Percentiles rank a stretch among this genome's conserved stretches.
These are phyloP conservation scores for Trichoderma arundinaceum DNA, from an alignment of 2,329 filamentous ascomycete species.

Conservation along the genomic window DNA sequence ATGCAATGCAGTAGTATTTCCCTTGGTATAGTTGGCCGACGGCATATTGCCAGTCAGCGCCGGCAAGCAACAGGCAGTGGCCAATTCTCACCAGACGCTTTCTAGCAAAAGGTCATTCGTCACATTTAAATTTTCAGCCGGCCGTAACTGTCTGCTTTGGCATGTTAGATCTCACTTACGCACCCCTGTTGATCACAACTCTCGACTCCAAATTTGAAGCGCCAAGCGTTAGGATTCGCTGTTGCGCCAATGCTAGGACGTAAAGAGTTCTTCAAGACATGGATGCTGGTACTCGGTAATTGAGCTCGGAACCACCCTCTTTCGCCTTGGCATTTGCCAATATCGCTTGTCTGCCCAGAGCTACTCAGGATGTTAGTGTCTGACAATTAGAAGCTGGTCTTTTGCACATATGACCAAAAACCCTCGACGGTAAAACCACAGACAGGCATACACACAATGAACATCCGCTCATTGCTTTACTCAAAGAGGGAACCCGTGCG, in stretches of 20 bases:
- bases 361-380: background rate
- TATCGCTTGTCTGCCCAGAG: slow-evolving; percentile 15
- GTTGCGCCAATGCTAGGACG: background rate
- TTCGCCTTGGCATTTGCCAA: background rate
- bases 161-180: background rate
- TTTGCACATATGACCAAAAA: background rate
- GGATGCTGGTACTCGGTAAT: slow-evolving; percentile 10
- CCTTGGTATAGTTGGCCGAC: too few species aligned
- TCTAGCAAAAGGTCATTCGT: too few species aligned
- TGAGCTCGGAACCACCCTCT: background rate
- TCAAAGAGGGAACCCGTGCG: background rate
- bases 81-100: too few species aligned
- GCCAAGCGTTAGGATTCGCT: background rate
- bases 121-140: too few species aligned
- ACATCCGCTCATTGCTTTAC: background rate
- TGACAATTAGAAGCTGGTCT: background rate
- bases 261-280: background rate
- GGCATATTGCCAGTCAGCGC: too few species aligned
- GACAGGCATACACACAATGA: background rate
- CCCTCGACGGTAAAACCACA: background rate
- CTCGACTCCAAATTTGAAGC: background rate
- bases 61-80: too few species aligned
- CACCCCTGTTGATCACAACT: background rate
- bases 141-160: background rate
- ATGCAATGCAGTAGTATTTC: too few species aligned